Percentiles rank a stretch among this genome's conserved stretches.
phyloP scores from a whole-genome alignment of 164 flowering plant species.

The Piper betle region DNA sequence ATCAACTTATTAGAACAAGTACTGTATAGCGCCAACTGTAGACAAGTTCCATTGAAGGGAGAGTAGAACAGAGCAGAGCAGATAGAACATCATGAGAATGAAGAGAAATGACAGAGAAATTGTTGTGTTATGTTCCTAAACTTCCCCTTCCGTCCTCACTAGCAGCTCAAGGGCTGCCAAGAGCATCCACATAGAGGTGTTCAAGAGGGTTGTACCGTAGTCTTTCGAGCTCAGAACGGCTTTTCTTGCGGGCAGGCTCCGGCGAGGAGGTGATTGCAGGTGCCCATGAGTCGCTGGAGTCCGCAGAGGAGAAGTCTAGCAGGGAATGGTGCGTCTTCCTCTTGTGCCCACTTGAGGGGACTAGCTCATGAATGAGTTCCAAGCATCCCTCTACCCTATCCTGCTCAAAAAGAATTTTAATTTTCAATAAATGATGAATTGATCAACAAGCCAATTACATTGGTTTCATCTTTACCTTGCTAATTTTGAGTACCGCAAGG shows the following conservation, averaged over 20 bases:
- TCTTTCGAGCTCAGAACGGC: constrained; percentile 24
- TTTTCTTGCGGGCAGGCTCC: constrained; percentile 38
- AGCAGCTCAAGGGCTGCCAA: constrained; percentile 12
- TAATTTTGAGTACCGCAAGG: constrained; percentile 38
- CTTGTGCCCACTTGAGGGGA: constrained; percentile 20
- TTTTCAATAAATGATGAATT: no score
- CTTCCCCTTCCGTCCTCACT: neutral
- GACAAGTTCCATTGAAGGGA: neutral
- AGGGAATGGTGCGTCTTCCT: constrained; percentile 51
- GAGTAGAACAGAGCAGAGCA: neutral
- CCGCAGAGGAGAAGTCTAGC: constrained; percentile 35
- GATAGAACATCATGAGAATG: neutral
- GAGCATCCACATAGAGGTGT: constrained; percentile 20
- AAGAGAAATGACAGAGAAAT: neutral
- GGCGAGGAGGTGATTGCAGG: constrained; percentile 40
- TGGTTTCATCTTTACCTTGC: constrained; percentile 15
- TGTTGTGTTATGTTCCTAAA: neutral
- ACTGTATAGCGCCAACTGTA: neutral
- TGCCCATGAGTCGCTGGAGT: constrained; percentile 53
- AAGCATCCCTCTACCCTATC: constrained; percentile 46
- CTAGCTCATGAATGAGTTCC: constrained; percentile 28
- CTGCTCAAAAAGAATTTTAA: constrained; percentile 19
- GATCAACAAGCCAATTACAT: no score
- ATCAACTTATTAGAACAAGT: no score
- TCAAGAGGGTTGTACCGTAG: constrained; percentile 31